phyloP scores from a whole-genome alignment of 148 eudicot species.

The Heliosperma pusillum region DNA sequence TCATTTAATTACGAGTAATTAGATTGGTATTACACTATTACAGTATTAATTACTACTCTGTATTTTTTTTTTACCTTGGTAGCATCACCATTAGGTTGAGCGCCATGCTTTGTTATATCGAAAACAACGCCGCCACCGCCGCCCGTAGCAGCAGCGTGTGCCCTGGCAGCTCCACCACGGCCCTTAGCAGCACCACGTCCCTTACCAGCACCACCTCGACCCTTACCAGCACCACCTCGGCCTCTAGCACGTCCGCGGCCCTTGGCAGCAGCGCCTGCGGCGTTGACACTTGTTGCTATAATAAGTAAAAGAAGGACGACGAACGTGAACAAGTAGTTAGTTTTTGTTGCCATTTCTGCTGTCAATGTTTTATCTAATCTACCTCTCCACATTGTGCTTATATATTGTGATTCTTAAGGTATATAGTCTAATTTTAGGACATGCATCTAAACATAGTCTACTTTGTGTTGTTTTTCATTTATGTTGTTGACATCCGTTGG shows the following conservation, averaged over 20 bases:
- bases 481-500: constrained; percentile 2
- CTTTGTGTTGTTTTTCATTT: not conserved
- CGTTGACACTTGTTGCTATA: constrained; percentile 2
- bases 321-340: not conserved
- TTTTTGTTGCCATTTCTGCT: not conserved
- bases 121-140: not conserved
- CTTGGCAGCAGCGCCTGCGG: constrained; percentile 3
- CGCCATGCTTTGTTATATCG: constrained; percentile 29
- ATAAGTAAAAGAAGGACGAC: constrained; percentile 7
- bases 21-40: too few relatives aligned
- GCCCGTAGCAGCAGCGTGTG: not conserved
- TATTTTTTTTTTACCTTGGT: constrained; percentile 18
- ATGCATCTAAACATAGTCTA: constrained; percentile 8
- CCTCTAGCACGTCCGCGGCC: not conserved
- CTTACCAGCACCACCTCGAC: not conserved
- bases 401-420: not conserved
- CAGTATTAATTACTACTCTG: too few relatives aligned
- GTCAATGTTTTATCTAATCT: not conserved
- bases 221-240: not conserved
- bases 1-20: too few relatives aligned
- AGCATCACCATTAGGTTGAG: constrained; percentile 31
- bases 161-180: not conserved
- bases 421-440: constrained; percentile 1
- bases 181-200: not conserved
- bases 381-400: constrained; percentile 7